Base-by-base conservation (phyloP, 139 green algal genomes). In the Monoraphidium neglectum region DNA sequence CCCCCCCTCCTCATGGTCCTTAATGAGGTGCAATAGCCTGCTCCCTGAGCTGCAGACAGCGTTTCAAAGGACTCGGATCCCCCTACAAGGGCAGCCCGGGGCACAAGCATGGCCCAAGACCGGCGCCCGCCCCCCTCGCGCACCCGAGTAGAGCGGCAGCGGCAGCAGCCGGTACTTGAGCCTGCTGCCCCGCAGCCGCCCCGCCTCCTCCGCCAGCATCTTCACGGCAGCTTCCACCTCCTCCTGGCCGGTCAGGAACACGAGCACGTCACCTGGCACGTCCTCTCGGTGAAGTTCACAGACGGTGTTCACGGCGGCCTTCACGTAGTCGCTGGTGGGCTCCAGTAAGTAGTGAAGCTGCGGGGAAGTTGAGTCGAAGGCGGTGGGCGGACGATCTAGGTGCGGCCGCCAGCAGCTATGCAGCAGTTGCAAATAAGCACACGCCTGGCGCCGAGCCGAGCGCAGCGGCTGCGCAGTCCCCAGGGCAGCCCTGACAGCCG, bases 221-320 rank as follows among this genome's bases (percentile, higher is more conserved):
- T 30, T n/a, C 32, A 93, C 83, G 0, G 84, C 90, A 23, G 64
- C 51, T 43, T 92, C 83, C 57, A 90, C 91, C 80, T 97, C 93
- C 37, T 97, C 82, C 80, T 93, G 86, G 33, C 35, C 87, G 24
- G 94, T 96, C 0, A 98, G 81, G 68, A 98, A 98, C 32, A 98
- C 86, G n/a, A 98, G 86, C 63, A 98, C 82, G 77, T 98, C 95
- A 1, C 95, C 95, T 0, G 94, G 94, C 35, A 90, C 38, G 53
- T 92, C 90, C 28, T 76, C 75, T 37, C 74, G 80, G 86, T 97
- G 92, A 2, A 98, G 89, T 5, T 84, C 74, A 1, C 97, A 66
- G 6, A 84, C 90, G 24, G 94, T 80, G 33, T 90, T 70, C 18
- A 98, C 91, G 3, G 93, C 90, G 26, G 80, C 68, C 23, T 72